Conservation (phyloP, 768 basidiomycete species). For the Cubamyces lactineus region DNA sequence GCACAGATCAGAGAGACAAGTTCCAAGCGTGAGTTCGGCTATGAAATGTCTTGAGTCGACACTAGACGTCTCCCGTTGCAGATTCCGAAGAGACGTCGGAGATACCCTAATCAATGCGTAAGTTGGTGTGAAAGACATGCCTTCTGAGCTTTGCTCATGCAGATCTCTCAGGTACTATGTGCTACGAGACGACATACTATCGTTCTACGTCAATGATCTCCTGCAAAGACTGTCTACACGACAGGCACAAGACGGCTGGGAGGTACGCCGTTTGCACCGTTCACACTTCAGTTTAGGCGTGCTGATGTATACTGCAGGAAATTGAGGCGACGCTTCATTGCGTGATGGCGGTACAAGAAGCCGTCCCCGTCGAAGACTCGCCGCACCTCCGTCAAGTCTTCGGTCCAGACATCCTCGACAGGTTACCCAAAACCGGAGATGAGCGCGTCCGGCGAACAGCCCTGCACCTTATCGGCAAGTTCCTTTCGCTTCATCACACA, state of each 20-base stretch:
- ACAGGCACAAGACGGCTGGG: constrained; percentile 63
- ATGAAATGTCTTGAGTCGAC: not conserved
- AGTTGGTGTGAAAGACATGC: constrained; percentile 31
- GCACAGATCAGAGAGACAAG: constrained; percentile 75
- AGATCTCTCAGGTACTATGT: constrained; percentile 74
- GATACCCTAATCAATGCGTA: constrained; percentile 90
- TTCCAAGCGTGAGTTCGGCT: constrained; percentile 66
- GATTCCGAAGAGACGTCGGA: constrained; percentile 84
- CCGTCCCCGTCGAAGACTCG: constrained; percentile 63
- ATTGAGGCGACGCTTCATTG: constrained; percentile 88
- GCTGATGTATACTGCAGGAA: constrained; percentile 49
- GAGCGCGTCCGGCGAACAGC: constrained; percentile 74
- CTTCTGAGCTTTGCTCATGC: constrained; percentile 16
- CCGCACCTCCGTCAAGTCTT: constrained; percentile 66
- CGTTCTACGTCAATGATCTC: constrained; percentile 66
- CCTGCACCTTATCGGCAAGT: constrained; percentile 72
- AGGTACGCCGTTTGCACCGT: constrained; percentile 51
- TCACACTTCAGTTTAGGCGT: constrained; percentile 3
- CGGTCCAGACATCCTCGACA: constrained; percentile 68
- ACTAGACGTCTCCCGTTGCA: constrained; percentile 32
- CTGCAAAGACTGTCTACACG: constrained; percentile 52
- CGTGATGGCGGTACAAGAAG: constrained; percentile 86
- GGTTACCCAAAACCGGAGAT: constrained; percentile 65
- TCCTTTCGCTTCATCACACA: not conserved
- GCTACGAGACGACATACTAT: constrained; percentile 81